Base-by-base conservation (phyloP, 176 grass and related monocot genomes). In the Oryza meridionalis region DNA sequence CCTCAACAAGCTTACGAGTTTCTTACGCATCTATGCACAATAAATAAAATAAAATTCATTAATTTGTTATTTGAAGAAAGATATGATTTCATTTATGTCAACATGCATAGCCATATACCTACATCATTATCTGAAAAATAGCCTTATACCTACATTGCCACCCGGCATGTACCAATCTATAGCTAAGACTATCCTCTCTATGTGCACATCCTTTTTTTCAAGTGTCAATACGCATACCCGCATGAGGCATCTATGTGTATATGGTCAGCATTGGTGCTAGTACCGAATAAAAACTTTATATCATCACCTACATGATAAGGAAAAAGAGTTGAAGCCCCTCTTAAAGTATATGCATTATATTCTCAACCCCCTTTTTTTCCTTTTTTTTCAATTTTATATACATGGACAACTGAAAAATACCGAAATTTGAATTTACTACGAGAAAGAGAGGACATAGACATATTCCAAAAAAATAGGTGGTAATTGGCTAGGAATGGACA, bases 31-130 rank as follows among this genome's bases (percentile, higher is more conserved):
- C 53, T 1, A 58, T 49, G 68, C 14, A 29, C 11, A 44, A 59
- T 46, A 87, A 33, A 76, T 13, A 81, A 37, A 75, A 10, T 32
- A 21, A 67, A 55, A 58, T 33, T 58, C 32, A 58, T 44, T 67
- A 3, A 21, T 58, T 21, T 21, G 31, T 7, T 29, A 73, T 73
- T 31, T 55, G 65, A 68, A 33, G 5, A 61, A 61, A 81, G 63
- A 33, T 75, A 59, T 13, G 70, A 31, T 68, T 32, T 43, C 22
- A 24, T 44, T 32, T 46, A 59, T 2, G 27, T 80, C 8, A 47
- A 24, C 31, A n/a, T 65, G 26, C 14, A 33, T 19, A 17, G 51
- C 3, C 13, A 4, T 49, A 49, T 49, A 13, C 46, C 11, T 49
- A 15, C 46, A 49, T 15, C 46, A 49, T 49, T 11, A 49, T 49